Base-by-base conservation (phyloP, 2,329 filamentous ascomycete species). In the Sordariomycetes sp. region DNA sequence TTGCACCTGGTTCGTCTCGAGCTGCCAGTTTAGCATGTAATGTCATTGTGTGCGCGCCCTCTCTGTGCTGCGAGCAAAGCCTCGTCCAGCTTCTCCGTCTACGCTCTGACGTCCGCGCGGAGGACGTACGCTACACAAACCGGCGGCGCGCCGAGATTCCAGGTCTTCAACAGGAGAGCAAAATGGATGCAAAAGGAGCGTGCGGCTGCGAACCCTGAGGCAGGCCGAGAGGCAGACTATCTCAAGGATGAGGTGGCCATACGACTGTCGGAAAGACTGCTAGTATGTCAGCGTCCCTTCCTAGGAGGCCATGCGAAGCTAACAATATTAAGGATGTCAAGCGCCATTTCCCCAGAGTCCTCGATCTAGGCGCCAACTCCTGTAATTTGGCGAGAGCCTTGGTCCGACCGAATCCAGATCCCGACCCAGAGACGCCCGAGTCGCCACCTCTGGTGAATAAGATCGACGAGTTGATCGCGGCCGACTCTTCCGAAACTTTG, bases 171-270 rank as follows among this genome's bases (percentile, higher is more conserved):
- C 60, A 75, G 79, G 41, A 74, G 75, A 46, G 76, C 80, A 16
- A 98, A 98, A 68, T 88, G 84, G 68, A 64, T 92, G 32, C 92
- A 98, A 55, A 93, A 86, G 57, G 87, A 96, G 57, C 76, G 90
- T 41, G 83, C 87, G 1, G 88, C 85, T 1, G 54, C 67, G 30
- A 68, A 90, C 51, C 64, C 72, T 8, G 75, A 85, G 43, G 60
- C 71, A 42, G 87, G 87, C 53, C 74, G 90, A 12, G 74, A 84
- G 48, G 82, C 86, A 17, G 92, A 96, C 61, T 96, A 96, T 53
- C 66, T 98, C 36, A 87, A 88, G 54, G 87, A 96, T 53, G 90
- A 96, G 56, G 82, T 95, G 5, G 92, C 92, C 33, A 68, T 70
- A 30, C 75, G 92, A 32, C 64, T 98, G 18, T 86, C 84, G 48